Conservation (phyloP, 305 asterid species). For the Withania somnifera region DNA sequence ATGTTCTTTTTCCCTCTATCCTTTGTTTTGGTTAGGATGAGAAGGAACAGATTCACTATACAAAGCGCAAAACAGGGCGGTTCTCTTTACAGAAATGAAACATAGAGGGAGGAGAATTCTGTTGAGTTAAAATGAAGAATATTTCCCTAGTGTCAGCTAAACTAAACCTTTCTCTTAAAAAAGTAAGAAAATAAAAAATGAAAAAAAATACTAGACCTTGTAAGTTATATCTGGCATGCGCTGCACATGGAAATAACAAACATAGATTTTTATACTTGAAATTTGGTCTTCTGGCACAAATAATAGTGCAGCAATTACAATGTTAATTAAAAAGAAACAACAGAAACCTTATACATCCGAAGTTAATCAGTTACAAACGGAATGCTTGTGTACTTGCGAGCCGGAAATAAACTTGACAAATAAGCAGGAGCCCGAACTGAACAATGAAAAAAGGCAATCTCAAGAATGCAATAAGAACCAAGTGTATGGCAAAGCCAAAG, state of each 20-base stretch:
- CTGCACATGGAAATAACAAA: constrained; percentile 2
- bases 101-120: background rate
- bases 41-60: background rate
- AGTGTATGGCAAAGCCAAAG: too few species aligned
- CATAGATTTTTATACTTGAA: background rate
- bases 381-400: background rate
- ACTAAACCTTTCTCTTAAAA: too few species aligned
- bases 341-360: background rate
- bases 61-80: background rate
- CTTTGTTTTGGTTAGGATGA: background rate
- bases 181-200: too few species aligned
- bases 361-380: background rate
- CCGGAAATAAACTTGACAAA: background rate
- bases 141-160: too few species aligned
- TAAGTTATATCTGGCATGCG: constrained; percentile 3
- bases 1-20: background rate
- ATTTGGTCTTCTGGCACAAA: background rate
- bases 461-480: too few species aligned
- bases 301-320: background rate
- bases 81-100: background rate
- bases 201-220: too few species aligned
- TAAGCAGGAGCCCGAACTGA: background rate
- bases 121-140: too few species aligned
- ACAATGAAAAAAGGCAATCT: too few species aligned
- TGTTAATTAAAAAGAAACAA: background rate